phyloP scores from a whole-genome alignment of 2,329 filamentous ascomycete species.

The Alternaria arborescens region DNA sequence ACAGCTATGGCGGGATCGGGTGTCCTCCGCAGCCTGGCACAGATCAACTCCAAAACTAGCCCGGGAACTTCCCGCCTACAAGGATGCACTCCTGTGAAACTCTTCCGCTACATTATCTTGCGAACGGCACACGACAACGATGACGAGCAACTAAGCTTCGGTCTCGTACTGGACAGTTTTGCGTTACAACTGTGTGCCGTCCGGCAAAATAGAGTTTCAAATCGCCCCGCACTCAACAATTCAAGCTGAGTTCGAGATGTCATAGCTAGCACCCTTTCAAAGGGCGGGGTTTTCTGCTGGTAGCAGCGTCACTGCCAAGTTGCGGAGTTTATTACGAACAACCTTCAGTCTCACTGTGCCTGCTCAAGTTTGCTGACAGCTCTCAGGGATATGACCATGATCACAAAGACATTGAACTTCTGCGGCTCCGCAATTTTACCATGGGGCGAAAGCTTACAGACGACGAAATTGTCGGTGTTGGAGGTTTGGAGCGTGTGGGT shows the following conservation, averaged over 20 bases:
- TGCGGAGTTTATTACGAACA: slow-evolving; percentile 2
- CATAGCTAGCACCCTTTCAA: slow-evolving; percentile 1
- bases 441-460: slow-evolving; percentile 72
- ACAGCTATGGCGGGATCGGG: slow-evolving; percentile 5
- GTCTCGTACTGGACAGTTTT: slow-evolving; percentile 8
- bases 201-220: slow-evolving; percentile 14
- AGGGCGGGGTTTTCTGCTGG: neutral
- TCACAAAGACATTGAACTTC: slow-evolving; percentile 79
- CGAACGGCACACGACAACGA: slow-evolving; percentile 1
- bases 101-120: neutral
- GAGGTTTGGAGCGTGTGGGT: slow-evolving; percentile 71
- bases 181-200: slow-evolving; percentile 12
- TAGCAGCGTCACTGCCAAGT: neutral
- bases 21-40: slow-evolving; percentile 5
- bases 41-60: slow-evolving; percentile 5
- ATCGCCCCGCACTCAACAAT: slow-evolving; percentile 12
- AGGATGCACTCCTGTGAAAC: neutral
- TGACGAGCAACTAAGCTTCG: slow-evolving; percentile 3
- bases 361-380: slow-evolving; percentile 32
- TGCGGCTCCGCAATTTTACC: slow-evolving; percentile 83
- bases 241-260: slow-evolving; percentile 7
- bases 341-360: slow-evolving; percentile 1
- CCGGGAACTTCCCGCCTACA: slow-evolving; percentile 2
- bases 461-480: slow-evolving; percentile 67
- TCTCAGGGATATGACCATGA: slow-evolving; percentile 75